These are phyloP conservation scores for Paralagenidium karlingii DNA, from an alignment of 352 stramenopile genomes.

Conservation along the genomic window DNA sequence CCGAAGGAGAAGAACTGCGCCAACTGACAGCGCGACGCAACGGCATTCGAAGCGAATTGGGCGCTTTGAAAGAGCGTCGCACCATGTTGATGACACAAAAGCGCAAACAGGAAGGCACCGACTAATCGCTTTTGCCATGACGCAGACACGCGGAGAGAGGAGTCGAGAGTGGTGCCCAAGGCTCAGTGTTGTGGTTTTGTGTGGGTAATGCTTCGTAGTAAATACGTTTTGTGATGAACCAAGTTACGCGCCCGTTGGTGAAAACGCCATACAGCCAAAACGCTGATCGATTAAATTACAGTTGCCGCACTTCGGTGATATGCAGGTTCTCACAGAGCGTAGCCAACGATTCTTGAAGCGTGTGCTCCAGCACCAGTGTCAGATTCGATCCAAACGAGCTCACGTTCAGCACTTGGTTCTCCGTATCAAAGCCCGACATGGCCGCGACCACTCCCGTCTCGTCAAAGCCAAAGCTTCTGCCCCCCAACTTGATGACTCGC, in stretches of 20 bases:
- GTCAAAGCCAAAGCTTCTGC: constrained; percentile 70
- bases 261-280: too few relatives aligned
- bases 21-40: constrained; percentile 75
- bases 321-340: constrained; percentile 49
- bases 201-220: too few relatives aligned
- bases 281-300: too few relatives aligned
- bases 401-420: constrained; percentile 78
- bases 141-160: too few relatives aligned
- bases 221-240: too few relatives aligned
- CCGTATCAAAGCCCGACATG: constrained; percentile 71
- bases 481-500: constrained; percentile 76
- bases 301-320: constrained; percentile 28
- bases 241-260: too few relatives aligned
- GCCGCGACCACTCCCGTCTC: constrained; percentile 76
- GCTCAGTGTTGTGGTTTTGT: too few relatives aligned
- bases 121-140: too few relatives aligned
- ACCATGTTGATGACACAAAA: constrained; percentile 70
- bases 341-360: constrained; percentile 54
- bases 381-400: constrained; percentile 79
- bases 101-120: constrained; percentile 61
- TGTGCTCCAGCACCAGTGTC: constrained; percentile 68
- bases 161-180: too few relatives aligned
- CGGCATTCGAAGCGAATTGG: constrained; percentile 76
- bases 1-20: constrained; percentile 62
- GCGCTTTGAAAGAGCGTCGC: constrained; percentile 67